Evolutionary conservation across 2,329 filamentous ascomycete genomes (phyloP).

Genomic region (Pseudogymnoascus pannorum): DNA sequence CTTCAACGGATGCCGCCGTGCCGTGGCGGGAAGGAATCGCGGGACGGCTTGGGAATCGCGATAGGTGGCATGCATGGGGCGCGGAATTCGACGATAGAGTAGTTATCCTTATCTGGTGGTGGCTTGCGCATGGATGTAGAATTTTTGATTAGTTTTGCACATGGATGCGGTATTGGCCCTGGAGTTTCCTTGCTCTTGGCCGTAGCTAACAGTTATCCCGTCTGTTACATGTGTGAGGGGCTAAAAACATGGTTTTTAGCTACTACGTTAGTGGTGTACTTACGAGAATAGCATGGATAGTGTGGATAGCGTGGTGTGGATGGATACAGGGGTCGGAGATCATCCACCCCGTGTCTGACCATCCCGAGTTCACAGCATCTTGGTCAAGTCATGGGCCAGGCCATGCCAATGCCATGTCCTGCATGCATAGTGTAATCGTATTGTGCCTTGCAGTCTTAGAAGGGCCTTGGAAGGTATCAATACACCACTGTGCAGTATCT

Average conservation of each 20-base stretch:
- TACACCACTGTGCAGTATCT: neutral
- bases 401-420: neutral
- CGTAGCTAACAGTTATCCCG: neutral
- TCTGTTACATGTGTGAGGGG: neutral
- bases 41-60: neutral
- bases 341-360: neutral
- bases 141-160: neutral
- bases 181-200: neutral
- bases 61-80: neutral
- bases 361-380: neutral
- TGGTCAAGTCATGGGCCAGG: neutral
- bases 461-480: neutral
- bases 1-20: neutral
- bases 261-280: neutral
- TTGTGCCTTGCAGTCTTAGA: neutral
- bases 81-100: neutral
- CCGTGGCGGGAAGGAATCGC: neutral
- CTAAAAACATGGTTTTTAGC: neutral
- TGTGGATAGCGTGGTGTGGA: neutral
- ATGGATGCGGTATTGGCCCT: neutral
- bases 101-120: neutral
- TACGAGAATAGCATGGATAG: neutral
- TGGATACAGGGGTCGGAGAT: slow-evolving; percentile 1
- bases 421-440: neutral
- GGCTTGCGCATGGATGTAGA: neutral